phyloP scores from a whole-genome alignment of 2,329 filamentous ascomycete species.

The Sarocladium kiliense region DNA sequence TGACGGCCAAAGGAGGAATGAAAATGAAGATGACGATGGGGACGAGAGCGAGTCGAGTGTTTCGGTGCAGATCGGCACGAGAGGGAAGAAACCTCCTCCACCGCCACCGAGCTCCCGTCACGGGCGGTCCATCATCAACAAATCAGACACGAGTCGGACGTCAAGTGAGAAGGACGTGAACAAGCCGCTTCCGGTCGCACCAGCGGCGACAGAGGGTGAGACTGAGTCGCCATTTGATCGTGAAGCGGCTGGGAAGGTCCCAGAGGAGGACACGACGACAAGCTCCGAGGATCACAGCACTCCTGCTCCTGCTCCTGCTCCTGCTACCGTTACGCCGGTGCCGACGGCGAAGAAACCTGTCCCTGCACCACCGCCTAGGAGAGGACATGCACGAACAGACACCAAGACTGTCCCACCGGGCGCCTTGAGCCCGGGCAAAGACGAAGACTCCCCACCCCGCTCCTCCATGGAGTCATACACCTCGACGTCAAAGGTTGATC shows the following conservation, averaged over 20 bases:
- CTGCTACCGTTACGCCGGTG: constrained; percentile 12
- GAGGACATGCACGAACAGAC: constrained; percentile 40
- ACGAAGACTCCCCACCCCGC: constrained; percentile 36
- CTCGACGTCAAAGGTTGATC: constrained; percentile 38
- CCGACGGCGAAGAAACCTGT: constrained; percentile 33
- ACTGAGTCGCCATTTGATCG: constrained; percentile 48
- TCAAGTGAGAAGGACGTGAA: constrained; percentile 14
- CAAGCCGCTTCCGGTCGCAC: constrained; percentile 57
- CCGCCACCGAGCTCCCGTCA: constrained; percentile 70
- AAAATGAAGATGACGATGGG: constrained; percentile 15
- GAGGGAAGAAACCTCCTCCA: constrained; percentile 60
- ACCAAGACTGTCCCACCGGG: constrained; percentile 28
- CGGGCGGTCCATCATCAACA: constrained; percentile 62
- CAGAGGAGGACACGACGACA: neutral
- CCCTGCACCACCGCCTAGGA: constrained; percentile 47
- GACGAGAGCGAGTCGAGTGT: constrained; percentile 23
- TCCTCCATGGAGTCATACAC: constrained; percentile 44
- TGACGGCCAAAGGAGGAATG: constrained; percentile 3
- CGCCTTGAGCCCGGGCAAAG: constrained; percentile 4
- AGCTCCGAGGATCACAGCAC: neutral
- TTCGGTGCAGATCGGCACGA: constrained; percentile 26
- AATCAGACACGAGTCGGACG: constrained; percentile 21
- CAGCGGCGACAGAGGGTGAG: constrained; percentile 41
- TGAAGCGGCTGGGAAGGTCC: neutral
- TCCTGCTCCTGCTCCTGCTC: neutral